Evolutionary conservation across 2,329 filamentous ascomycete genomes (phyloP).

Genomic region (Pestalotiopsis fici): DNA sequence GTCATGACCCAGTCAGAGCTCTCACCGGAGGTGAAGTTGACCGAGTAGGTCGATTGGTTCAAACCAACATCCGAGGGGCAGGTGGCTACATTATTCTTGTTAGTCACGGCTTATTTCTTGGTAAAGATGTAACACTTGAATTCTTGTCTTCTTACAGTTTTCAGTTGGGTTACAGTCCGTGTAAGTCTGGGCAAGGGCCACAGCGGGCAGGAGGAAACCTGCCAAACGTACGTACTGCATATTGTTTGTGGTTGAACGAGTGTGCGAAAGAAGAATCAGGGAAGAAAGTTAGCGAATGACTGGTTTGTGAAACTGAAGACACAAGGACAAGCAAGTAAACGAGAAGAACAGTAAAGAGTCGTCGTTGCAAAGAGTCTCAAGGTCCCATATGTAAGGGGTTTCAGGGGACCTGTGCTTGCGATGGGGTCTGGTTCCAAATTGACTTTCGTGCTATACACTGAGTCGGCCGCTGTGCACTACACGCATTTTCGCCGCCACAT

Average conservation of each 20-base stretch:
- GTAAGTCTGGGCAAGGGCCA: conserved; percentile 12
- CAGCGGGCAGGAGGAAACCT: conserved; percentile 7
- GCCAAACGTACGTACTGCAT: conserved; percentile 1
- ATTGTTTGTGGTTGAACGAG: not conserved
- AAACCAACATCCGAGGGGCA: conserved; percentile 68
- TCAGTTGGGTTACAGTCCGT: conserved; percentile 11
- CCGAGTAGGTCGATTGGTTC: conserved; percentile 42
- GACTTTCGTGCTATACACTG: not conserved
- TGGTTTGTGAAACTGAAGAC: not conserved
- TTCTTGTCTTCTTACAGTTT: not conserved
- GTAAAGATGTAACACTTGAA: not conserved
- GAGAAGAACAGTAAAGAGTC: not conserved
- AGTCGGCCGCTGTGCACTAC: not conserved
- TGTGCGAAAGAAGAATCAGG: not conserved
- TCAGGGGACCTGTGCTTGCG: not conserved
- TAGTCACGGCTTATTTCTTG: not conserved
- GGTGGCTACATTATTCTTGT: conserved; percentile 23
- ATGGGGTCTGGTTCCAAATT: not conserved
- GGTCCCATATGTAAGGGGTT: conserved; percentile 1
- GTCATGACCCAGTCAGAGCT: conserved; percentile 38
- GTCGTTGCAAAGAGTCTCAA: not conserved
- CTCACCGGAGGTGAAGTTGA: conserved; percentile 63
- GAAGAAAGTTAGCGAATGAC: conserved; percentile 1
- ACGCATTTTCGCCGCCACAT: not conserved
- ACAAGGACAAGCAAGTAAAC: not conserved